phyloP scores from a whole-genome alignment of 345 rosid genomes.

The Hibiscus trionum region DNA sequence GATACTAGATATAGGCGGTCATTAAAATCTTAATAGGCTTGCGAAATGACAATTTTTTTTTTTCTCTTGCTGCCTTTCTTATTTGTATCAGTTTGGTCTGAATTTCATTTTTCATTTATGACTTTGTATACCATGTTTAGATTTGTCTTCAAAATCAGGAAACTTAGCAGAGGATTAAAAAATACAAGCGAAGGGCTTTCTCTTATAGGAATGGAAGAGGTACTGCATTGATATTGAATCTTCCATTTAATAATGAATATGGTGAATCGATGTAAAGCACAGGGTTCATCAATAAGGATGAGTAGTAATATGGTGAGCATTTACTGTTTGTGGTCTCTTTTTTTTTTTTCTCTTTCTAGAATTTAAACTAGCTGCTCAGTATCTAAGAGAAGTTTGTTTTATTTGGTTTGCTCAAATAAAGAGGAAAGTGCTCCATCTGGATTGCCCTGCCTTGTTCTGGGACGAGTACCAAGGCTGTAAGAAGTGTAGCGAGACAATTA shows the following conservation, averaged over 20 bases:
- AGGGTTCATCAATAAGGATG: neutral
- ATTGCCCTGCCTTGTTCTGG: too few relatives aligned
- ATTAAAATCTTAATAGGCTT: neutral
- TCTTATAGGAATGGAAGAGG: neutral
- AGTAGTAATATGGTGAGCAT: neutral
- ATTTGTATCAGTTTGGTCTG: neutral
- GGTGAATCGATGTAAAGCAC: neutral
- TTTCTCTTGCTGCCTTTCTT: too few relatives aligned
- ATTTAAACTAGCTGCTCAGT: neutral
- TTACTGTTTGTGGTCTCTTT: too few relatives aligned
- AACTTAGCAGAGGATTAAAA: neutral
- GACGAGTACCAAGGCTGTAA: too few relatives aligned
- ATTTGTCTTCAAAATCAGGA: neutral
- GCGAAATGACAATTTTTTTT: neutral
- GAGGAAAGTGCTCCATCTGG: neutral
- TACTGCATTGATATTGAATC: neutral
- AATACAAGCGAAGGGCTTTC: neutral
- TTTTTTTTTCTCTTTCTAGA: neutral
- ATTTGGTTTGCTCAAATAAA: neutral
- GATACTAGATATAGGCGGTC: neutral
- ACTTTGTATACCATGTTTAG: neutral
- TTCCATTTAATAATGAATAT: neutral
- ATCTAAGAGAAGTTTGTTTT: neutral
- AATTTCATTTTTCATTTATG: neutral
- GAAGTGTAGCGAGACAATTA: too few relatives aligned